Evolutionary conservation across 2,329 filamentous ascomycete genomes (phyloP).

Genomic region (Monascus ruber): DNA sequence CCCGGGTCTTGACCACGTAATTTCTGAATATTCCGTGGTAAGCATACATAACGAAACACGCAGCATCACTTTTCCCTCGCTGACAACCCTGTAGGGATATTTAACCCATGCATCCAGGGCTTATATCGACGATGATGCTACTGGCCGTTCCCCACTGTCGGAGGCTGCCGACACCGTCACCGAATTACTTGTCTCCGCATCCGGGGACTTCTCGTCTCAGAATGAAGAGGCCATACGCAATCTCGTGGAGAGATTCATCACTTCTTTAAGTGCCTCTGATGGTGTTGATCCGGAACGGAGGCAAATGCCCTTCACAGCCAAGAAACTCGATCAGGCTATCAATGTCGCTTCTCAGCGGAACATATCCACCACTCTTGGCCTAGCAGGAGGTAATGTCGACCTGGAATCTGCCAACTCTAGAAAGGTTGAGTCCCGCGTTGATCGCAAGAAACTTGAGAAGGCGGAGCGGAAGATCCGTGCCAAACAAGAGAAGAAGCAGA

Average conservation of each 20-base stretch:
- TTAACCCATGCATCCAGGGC: constrained; percentile 82
- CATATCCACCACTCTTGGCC: constrained; percentile 87
- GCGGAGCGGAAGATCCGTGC: constrained; percentile 94
- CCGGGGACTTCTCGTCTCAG: constrained; percentile 61
- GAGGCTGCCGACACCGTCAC: constrained; percentile 78
- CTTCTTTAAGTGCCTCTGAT: constrained; percentile 64
- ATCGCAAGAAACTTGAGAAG: constrained; percentile 98
- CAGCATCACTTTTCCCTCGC: background rate
- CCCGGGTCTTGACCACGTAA: constrained; percentile 74
- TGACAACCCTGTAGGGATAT: constrained; percentile 53
- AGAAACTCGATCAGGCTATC: constrained; percentile 83
- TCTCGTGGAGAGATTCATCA: constrained; percentile 82
- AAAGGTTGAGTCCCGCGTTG: constrained; percentile 95
- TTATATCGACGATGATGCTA: constrained; percentile 64
- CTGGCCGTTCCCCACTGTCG: constrained; percentile 61
- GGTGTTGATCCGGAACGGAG: constrained; percentile 54
- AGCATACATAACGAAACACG: constrained; percentile 10
- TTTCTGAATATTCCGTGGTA: constrained; percentile 78
- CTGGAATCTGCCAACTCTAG: constrained; percentile 84
- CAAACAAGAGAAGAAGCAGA: constrained; percentile 96
- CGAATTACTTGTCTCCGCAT: constrained; percentile 87
- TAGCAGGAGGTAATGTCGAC: constrained; percentile 75
- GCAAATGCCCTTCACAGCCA: constrained; percentile 64
- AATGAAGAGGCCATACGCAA: constrained; percentile 69
- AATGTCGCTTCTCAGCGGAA: constrained; percentile 89